phyloP scores from a whole-genome alignment of 1,284 basidiomycete genomes.

The Puccinia coronata region DNA sequence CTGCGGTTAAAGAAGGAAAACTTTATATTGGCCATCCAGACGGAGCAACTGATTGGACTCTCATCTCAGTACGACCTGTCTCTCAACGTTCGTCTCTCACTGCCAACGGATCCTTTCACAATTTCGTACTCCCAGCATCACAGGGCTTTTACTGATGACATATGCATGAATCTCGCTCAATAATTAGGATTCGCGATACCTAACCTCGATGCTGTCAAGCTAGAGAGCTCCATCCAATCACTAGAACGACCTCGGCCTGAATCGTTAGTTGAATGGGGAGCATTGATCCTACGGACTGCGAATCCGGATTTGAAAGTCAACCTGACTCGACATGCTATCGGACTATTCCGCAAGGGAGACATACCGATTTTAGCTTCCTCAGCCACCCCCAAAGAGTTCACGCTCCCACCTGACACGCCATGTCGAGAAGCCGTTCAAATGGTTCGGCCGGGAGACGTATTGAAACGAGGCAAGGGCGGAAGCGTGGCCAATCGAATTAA shows the following conservation, averaged over 20 bases:
- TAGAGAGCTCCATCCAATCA: conserved; percentile 49
- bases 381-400: conserved; percentile 52
- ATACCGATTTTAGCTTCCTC: conserved; percentile 51
- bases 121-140: not conserved
- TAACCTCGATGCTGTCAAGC: conserved; percentile 34
- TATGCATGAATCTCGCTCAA: too few species aligned
- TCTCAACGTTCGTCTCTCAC: conserved; percentile 53
- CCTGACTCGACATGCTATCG: conserved; percentile 56
- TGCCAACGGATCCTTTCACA: conserved; percentile 10
- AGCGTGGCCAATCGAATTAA: conserved; percentile 57
- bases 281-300: conserved; percentile 56
- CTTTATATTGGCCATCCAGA: conserved; percentile 54
- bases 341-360: conserved; percentile 55
- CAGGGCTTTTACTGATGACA: too few species aligned
- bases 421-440: conserved; percentile 54
- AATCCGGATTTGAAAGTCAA: conserved; percentile 56
- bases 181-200: conserved; percentile 36
- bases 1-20: conserved; percentile 51
- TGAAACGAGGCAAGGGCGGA: conserved; percentile 56
- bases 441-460: conserved; percentile 56
- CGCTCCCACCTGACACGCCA: conserved; percentile 56
- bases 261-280: conserved; percentile 57
- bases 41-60: conserved; percentile 53
- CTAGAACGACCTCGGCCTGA: conserved; percentile 52
- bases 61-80: conserved; percentile 56